These are phyloP conservation scores for Pholiota microspora DNA, from an alignment of 768 basidiomycete genomes.

Conservation along the genomic window DNA sequence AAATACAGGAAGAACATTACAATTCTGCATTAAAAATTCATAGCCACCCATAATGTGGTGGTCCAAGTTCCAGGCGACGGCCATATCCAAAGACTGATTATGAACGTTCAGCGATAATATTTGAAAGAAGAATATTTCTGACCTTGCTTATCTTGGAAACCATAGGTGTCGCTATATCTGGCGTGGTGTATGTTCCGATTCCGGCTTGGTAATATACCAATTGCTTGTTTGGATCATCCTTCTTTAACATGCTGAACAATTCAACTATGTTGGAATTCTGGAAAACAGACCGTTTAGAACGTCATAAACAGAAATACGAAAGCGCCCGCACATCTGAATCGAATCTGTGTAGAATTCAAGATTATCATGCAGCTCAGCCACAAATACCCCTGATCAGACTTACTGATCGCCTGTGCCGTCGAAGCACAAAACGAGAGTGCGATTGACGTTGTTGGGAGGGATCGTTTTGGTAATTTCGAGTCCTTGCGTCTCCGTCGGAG, in stretches of 20 bases:
- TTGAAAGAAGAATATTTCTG: neutral
- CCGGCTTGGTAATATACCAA: slow-evolving; percentile 62
- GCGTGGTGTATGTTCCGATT: slow-evolving; percentile 50
- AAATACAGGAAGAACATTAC: slow-evolving; percentile 24
- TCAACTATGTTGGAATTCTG: slow-evolving; percentile 52
- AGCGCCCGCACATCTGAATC: slow-evolving; percentile 34
- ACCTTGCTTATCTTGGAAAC: slow-evolving; percentile 42
- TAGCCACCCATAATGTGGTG: slow-evolving; percentile 59
- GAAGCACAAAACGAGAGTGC: slow-evolving; percentile 68
- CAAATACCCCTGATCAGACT: slow-evolving; percentile 6
- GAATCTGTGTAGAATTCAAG: slow-evolving; percentile 23
- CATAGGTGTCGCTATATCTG: slow-evolving; percentile 42
- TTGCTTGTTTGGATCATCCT: slow-evolving; percentile 46
- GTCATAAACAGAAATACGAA: neutral
- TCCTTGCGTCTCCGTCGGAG: neutral
- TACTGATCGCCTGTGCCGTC: slow-evolving; percentile 56
- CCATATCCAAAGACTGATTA: slow-evolving; percentile 37
- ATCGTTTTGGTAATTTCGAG: slow-evolving; percentile 14
- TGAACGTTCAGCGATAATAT: neutral
- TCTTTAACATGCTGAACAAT: slow-evolving; percentile 49
- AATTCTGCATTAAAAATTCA: slow-evolving; percentile 60
- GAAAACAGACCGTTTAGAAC: neutral
- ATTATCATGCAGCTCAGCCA: neutral
- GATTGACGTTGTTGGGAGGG: slow-evolving; percentile 27
- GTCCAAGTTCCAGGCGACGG: slow-evolving; percentile 47